These are phyloP conservation scores for Xanthoconium purpureum DNA, from an alignment of 768 basidiomycete genomes.

Conservation along the genomic window DNA sequence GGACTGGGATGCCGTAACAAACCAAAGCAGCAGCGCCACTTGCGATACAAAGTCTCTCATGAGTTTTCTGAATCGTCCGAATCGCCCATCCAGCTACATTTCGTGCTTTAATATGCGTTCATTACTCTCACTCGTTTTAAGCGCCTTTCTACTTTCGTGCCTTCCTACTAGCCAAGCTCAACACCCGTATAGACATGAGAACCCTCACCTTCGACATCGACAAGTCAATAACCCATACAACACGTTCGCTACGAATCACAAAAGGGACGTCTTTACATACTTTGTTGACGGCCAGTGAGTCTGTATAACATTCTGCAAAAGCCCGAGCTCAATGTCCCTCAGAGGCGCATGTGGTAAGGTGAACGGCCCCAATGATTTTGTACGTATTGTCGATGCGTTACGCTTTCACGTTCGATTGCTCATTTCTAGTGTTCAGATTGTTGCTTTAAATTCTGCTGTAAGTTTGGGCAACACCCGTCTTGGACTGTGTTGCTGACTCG, in stretches of 20 bases:
- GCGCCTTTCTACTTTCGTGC: conserved; percentile 14
- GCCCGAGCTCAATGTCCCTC: not conserved
- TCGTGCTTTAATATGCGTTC: conserved; percentile 27
- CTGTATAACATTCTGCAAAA: not conserved
- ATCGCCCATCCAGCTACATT: not conserved
- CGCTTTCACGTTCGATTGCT: not conserved
- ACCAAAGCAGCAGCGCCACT: too few species aligned
- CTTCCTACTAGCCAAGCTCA: conserved; percentile 7
- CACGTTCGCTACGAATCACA: conserved; percentile 6
- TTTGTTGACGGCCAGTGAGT: conserved; percentile 28
- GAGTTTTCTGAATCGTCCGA: not conserved
- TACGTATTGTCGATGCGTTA: conserved; percentile 10
- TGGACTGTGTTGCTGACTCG: not conserved
- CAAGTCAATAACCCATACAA: not conserved
- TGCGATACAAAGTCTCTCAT: too few species aligned
- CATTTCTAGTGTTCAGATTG: conserved; percentile 33
- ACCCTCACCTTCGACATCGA: conserved; percentile 8
- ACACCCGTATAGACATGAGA: conserved; percentile 9
- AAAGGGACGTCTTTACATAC: conserved; percentile 28
- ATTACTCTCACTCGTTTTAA: conserved; percentile 27
- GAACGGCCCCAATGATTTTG: conserved; percentile 26
- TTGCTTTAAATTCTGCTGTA: conserved; percentile 42
- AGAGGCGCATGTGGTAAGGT: conserved; percentile 42
- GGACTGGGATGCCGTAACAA: too few species aligned
- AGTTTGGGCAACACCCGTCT: conserved; percentile 5